These are phyloP conservation scores for Pestalotiopsis sp. DNA, from an alignment of 2,329 filamentous ascomycete species.

Conservation along the genomic window DNA sequence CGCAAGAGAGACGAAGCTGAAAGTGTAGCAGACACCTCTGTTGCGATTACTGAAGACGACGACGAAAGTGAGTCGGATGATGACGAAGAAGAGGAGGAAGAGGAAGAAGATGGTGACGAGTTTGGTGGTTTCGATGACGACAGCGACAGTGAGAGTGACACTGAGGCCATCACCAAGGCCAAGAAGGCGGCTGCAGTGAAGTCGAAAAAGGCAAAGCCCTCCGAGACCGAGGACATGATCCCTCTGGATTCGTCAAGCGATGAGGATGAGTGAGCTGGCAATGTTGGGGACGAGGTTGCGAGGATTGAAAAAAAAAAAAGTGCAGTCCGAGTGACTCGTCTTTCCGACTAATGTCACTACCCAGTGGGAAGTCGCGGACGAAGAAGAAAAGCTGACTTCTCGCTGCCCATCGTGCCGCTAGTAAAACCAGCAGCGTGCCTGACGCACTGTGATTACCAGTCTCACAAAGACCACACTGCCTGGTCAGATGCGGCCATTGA, in stretches of 20 bases:
- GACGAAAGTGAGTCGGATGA: slow-evolving; percentile 30
- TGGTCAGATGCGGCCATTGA: not conserved
- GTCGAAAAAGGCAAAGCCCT: slow-evolving; percentile 37
- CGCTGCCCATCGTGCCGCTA: not conserved
- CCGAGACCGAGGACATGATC: slow-evolving; percentile 49
- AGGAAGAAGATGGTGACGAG: slow-evolving; percentile 35
- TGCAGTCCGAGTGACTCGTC: no score
- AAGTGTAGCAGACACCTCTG: slow-evolving; percentile 39
- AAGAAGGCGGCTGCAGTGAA: slow-evolving; percentile 34
- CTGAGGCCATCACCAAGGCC: slow-evolving; percentile 34
- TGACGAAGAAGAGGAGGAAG: slow-evolving; percentile 29
- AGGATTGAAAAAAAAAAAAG: not conserved
- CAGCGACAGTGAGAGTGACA: slow-evolving; percentile 30
- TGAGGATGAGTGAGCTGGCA: slow-evolving; percentile 19
- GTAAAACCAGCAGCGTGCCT: not conserved
- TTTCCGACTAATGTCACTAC: no score
- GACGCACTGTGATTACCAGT: not conserved
- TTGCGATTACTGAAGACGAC: slow-evolving; percentile 28
- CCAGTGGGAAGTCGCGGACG: not conserved
- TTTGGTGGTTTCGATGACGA: slow-evolving; percentile 53
- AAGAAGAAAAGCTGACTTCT: not conserved
- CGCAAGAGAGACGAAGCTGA: slow-evolving; percentile 64
- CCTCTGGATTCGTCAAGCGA: slow-evolving; percentile 38
- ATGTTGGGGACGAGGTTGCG: not conserved
- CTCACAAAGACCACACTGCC: not conserved